A percentile compares a stretch with the other conserved stretches of the same genome.
Evolutionary conservation across 2,329 filamentous ascomycete species (phyloP).

Genomic region (Remersonia thermophila): DNA sequence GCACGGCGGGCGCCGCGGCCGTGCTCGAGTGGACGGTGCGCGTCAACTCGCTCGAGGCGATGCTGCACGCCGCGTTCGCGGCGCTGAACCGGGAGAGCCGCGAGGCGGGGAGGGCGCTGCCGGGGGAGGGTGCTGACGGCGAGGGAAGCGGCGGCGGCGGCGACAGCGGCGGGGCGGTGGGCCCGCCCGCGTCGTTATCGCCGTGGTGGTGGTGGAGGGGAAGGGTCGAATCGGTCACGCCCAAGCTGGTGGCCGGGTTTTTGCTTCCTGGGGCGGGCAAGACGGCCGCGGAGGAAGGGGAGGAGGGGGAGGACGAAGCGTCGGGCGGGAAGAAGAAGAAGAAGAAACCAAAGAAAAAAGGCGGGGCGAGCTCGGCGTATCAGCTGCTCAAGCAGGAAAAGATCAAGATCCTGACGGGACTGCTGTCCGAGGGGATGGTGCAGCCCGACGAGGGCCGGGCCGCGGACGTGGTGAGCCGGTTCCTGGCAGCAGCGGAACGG

Average conservation of each 20-base stretch:
- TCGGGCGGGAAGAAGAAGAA: not conserved
- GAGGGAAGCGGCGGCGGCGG: no score
- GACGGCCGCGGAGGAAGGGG: not conserved
- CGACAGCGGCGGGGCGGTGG: no score
- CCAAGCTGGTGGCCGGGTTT: slow-evolving; percentile 42
- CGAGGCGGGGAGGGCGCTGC: slow-evolving; percentile 26
- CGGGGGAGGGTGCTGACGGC: slow-evolving; percentile 14
- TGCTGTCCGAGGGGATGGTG: slow-evolving; percentile 29
- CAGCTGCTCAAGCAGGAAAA: slow-evolving; percentile 43
- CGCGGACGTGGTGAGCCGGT: slow-evolving; percentile 23
- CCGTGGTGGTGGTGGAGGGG: slow-evolving; percentile 19
- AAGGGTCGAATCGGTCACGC: slow-evolving; percentile 38
- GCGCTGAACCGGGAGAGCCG: slow-evolving; percentile 33
- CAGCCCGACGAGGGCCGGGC: slow-evolving; percentile 22
- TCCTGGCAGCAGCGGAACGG: slow-evolving; percentile 22
- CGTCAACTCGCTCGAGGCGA: slow-evolving; percentile 71
- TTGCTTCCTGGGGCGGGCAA: slow-evolving; percentile 17
- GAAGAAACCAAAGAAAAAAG: slow-evolving; percentile 23
- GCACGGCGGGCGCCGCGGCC: slow-evolving; percentile 49
- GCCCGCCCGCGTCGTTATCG: no score
- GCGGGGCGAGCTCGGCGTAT: slow-evolving; percentile 1
- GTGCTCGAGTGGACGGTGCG: slow-evolving; percentile 74
- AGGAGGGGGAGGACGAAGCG: not conserved
- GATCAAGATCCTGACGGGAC: slow-evolving; percentile 47
- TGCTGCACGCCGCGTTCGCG: slow-evolving; percentile 60